Base-by-base conservation (phyloP, 2,329 filamentous ascomycete genomes). In the Diaporthe citri region DNA sequence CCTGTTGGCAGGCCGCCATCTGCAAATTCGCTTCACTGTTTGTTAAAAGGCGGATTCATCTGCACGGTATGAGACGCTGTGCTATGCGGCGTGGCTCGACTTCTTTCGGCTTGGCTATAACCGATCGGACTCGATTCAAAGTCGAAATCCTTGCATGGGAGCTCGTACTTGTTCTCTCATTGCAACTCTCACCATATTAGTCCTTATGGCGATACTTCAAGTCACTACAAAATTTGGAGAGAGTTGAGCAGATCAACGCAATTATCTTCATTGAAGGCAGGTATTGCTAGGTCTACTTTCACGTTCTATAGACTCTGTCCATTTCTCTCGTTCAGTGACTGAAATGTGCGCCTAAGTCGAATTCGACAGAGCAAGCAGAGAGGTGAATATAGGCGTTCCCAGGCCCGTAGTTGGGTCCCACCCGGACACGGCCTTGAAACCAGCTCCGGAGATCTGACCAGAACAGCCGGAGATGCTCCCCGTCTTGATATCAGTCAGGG, bases 401-500 rank as follows among this genome's bases (percentile, higher is more conserved):
- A 77, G 41, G 22, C 76, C 76, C 2, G 76, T 77, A 1, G 60
- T 57, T 0, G 76, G 76, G 36, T 77, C 76, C 76, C 76, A 77
- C 1, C 76, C 76, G 7, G 46, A 41, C 13, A 73, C 71, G 1
- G 76, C 76, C n/a, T 77, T 41, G 13, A 75, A 77, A 34, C 76
- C 71, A 25, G 76, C 76, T 1, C 60, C 74, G 5, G 64, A 41
- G 22, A 77, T 76, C n/a, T 43, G n/a, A 12, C 36, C 52, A 15
- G 39, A 41, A 34, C 76, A 77, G 0, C 76, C 74, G 1, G 20
- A 17, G 60, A 69, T 77, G 12, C 43, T 43, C 0, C 76, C 76
- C 31, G 43, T 48, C 22, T 56, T 70, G 48, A 81, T 77, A 36
- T 81, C 80, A 43, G 71, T 80, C 43, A 81, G 71, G 5, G 73